These are phyloP conservation scores for Rosellinia necatrix DNA, from an alignment of 2,329 filamentous ascomycete species.

Conservation along the genomic window DNA sequence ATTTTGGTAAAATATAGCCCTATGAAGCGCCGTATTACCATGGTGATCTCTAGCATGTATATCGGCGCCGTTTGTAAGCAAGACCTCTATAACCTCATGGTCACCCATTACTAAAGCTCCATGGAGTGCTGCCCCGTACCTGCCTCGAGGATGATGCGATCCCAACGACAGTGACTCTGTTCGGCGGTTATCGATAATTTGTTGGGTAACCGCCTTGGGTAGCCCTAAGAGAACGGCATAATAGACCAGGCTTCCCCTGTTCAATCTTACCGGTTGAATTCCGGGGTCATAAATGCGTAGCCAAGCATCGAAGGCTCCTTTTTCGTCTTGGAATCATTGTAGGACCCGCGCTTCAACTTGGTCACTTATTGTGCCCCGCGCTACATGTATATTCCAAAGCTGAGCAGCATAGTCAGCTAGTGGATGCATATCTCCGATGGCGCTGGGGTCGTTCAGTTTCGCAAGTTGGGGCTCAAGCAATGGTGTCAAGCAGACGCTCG, in stretches of 20 bases:
- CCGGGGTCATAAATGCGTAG: neutral
- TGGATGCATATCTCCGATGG: neutral
- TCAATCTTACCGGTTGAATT: neutral
- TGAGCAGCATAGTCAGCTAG: neutral
- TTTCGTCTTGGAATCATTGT: neutral
- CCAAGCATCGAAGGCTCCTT: neutral
- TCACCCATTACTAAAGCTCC: neutral
- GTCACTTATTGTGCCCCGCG: neutral
- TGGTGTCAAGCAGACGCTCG: neutral
- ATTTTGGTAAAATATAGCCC: neutral
- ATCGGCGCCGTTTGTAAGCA: neutral
- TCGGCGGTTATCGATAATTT: too few relatives aligned
- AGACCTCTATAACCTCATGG: neutral
- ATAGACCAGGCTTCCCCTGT: neutral
- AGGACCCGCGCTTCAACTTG: neutral
- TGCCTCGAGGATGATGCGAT: neutral
- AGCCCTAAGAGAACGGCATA: neutral
- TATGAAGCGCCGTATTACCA: neutral
- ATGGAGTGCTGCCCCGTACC: neutral
- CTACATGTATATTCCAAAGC: neutral
- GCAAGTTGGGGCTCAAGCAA: neutral
- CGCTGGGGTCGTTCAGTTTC: neutral
- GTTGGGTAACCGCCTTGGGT: neutral
- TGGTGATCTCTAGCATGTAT: neutral
- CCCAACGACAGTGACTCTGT: neutral